Evolutionary conservation across 2,329 filamentous ascomycete genomes (phyloP), one percentile per base, ranked within the genome.

Genomic region (Pseudogymnoascus sp.): DNA sequence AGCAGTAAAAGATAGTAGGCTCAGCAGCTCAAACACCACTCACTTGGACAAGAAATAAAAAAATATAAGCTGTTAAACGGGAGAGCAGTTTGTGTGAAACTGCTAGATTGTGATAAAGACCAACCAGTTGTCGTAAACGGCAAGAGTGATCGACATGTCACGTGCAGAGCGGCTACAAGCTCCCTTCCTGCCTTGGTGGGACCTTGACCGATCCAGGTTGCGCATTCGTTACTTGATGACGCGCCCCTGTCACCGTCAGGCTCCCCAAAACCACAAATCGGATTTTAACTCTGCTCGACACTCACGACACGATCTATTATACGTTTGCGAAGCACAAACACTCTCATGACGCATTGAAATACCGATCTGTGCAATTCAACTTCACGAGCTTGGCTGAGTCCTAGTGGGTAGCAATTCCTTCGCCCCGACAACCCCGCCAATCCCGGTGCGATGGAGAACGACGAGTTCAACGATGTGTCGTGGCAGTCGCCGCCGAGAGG

Each of bases 391-490:
- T 48, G 13, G 42, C 42, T 29, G 29, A 12, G 42, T 29, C 42
- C 6, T 48, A 48, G 42, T 7, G 42, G 42, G 15, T 15, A 15
- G 13, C 13, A 48, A 48, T 3, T 3, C 15, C 9, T 42, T 48
- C 41, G 42, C 21, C 21, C 42, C 42, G 25, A 60, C 38, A 39
- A 48, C 59, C 59, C 59, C 59, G 59, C 59, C 59, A 60, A 38
- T 42, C 36, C 35, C 59, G 59, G 38, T 41, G 58, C 60, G 31
- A 73, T 73, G 71, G 68, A 73, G 58, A 66, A 71, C 71, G 88
- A 90, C 75, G 88, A 89, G 76, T 94, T 94, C 75, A 89, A 91
- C 72, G 90, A 84, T 72, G 85, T 93, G 65, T 88, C 88, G 63
- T 95, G 91, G 91, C 81, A 84, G 68, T 59, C 55, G 15, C 31